These are phyloP conservation scores for Typha latifolia DNA, from an alignment of 176 grass and related monocot species.

Conservation along the genomic window DNA sequence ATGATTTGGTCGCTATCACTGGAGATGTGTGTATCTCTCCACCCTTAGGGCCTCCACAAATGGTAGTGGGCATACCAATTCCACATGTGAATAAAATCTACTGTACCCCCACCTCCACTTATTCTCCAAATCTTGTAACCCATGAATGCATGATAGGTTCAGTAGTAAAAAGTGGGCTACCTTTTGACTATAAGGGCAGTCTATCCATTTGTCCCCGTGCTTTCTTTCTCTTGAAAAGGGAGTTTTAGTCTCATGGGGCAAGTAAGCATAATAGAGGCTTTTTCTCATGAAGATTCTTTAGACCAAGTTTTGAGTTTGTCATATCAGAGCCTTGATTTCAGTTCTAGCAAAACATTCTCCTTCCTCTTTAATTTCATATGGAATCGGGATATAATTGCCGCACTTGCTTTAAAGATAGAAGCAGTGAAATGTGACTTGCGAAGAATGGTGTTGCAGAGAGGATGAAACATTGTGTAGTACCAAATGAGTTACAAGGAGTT, in stretches of 20 bases:
- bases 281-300: neutral
- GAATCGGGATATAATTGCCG: no score
- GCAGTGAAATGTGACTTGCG: no score
- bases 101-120: slow-evolving; percentile 7
- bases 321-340: no score
- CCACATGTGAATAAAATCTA: slow-evolving; percentile 11
- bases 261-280: neutral
- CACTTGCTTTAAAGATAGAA: no score
- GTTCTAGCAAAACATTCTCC: no score
- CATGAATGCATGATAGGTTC: slow-evolving; percentile 6
- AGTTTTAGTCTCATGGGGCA: slow-evolving; percentile 1
- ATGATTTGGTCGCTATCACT: neutral
- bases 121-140: slow-evolving; percentile 44
- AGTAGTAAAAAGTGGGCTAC: slow-evolving; percentile 15
- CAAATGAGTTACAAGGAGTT: no score
- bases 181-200: slow-evolving; percentile 24
- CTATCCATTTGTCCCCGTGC: neutral
- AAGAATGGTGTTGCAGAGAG: no score
- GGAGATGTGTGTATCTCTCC: slow-evolving; percentile 1
- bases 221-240: neutral
- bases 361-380: no score
- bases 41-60: neutral
- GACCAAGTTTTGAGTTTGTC: no score
- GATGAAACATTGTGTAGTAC: no score
- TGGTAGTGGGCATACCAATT: neutral